Base-by-base conservation (phyloP, 257 asterid species). In the Ilex aquifolium region DNA sequence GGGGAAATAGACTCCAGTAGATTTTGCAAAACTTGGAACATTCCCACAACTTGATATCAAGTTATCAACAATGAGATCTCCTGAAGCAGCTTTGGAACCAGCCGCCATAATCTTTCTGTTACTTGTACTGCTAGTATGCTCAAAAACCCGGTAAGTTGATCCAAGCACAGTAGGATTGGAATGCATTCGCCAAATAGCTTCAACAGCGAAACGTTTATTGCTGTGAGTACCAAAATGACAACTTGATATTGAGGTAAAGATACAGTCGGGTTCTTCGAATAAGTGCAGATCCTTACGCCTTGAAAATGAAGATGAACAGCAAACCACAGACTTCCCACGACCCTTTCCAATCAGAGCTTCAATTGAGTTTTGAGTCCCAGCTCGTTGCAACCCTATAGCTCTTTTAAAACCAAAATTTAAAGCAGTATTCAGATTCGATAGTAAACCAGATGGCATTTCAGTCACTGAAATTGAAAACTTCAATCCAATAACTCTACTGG, bases 41-140 rank as follows among this genome's bases (percentile, higher is more conserved):
- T 64, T 79, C 63, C 81, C 90, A 56, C 84, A 66, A 32, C 72
- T 60, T 2, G 95, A 77, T 27, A 72, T 64, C 62, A 73, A 59
- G 59, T 67, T 60, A 69, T 86, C 93, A 27, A 84, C 79, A 72
- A 72, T 71, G 68, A 86, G 55, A 74, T 86, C 95, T 39, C 82
- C 87, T 12, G 84, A 75, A 58, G 87, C 69, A 29, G 80, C 80
- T 10, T 70, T 31, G 2, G 90, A 77, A 59, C 83, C 77, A 31
- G 82, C 74, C 11, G 95, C 85, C 95, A 85, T 87, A 29, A 32
- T 53, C 72, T 60, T 69, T 6, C 30, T 61, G 48, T 31, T 29
- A 42, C 57, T 42, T 40, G 32, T 13, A 31, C 15, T 60, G 59
- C 65, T 69, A 3, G 67, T 54, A 63, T 71, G 53, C 17, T 44